Conservation (phyloP, 2,329 filamentous ascomycete species). For the Aureobasidium melanogenum region DNA sequence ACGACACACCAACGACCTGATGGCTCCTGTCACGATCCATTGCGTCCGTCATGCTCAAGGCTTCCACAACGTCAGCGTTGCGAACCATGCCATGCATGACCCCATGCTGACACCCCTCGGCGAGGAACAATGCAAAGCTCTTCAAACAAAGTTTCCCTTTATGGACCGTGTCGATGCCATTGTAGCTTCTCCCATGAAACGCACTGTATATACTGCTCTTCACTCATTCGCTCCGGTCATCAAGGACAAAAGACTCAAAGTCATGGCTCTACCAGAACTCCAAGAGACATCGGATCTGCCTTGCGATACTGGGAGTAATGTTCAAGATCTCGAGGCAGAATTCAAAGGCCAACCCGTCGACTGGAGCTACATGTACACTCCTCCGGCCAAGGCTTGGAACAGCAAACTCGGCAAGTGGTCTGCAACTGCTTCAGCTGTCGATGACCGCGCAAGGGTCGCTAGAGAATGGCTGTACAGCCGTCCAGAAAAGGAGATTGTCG, state of each 20-base stretch:
- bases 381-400: conserved; percentile 55
- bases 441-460: conserved; percentile 51
- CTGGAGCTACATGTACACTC: conserved; percentile 43
- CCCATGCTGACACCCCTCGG: conserved; percentile 71
- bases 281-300: conserved; percentile 70
- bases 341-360: conserved; percentile 57
- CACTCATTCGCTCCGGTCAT: conserved; percentile 55
- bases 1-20: neutral
- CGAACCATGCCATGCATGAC: conserved; percentile 66
- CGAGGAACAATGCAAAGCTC: conserved; percentile 59
- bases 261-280: conserved; percentile 62
- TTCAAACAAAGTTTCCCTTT: conserved; percentile 55
- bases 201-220: conserved; percentile 72
- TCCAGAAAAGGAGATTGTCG: conserved; percentile 57
- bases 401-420: conserved; percentile 49
- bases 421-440: conserved; percentile 43
- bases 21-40: conserved; percentile 43
- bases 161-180: conserved; percentile 60
- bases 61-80: conserved; percentile 66
- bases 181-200: conserved; percentile 68
- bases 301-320: conserved; percentile 64
- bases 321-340: conserved; percentile 47
- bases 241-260: conserved; percentile 35
- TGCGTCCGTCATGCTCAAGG: conserved; percentile 66
- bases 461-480: conserved; percentile 47